Evolutionary conservation across 306 rosid species (phyloP).

Genomic region (Castanea crenata): DNA sequence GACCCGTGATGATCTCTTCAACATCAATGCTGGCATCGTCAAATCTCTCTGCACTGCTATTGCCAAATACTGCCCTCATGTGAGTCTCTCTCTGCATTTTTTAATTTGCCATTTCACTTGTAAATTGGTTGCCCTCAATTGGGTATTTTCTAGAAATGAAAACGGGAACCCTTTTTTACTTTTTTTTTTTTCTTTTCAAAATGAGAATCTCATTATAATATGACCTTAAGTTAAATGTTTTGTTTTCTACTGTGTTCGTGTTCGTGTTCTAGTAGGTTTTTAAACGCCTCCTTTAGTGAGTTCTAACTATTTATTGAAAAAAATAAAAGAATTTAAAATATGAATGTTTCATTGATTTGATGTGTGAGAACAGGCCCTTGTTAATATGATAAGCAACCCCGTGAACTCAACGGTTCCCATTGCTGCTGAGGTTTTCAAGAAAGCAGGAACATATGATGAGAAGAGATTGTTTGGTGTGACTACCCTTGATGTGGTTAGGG

Average conservation of each 20-base stretch:
- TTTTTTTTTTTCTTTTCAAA: not conserved
- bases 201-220: not conserved
- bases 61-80: constrained; percentile 85
- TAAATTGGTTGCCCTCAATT: not conserved
- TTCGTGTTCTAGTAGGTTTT: not conserved
- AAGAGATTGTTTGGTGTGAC: constrained; percentile 93
- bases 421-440: constrained; percentile 97
- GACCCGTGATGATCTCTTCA: constrained; percentile 99
- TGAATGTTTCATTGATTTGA: constrained; percentile 6
- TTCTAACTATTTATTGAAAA: not conserved
- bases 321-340: not conserved
- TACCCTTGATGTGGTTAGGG: constrained; percentile 96
- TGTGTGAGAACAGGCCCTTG: constrained; percentile 61
- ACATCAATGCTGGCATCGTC: constrained; percentile 94
- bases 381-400: constrained; percentile 96
- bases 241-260: not conserved
- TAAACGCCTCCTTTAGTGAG: not conserved
- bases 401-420: constrained; percentile 97
- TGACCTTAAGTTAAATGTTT: not conserved
- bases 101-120: not conserved
- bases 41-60: constrained; percentile 66
- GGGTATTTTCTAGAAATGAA: not conserved
- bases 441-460: constrained; percentile 80
- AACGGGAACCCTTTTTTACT: not conserved
- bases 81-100: constrained; percentile 34